Evolutionary conservation across 1,284 basidiomycete species (phyloP).

Genomic region (Pseudozyma hubeiensis): DNA sequence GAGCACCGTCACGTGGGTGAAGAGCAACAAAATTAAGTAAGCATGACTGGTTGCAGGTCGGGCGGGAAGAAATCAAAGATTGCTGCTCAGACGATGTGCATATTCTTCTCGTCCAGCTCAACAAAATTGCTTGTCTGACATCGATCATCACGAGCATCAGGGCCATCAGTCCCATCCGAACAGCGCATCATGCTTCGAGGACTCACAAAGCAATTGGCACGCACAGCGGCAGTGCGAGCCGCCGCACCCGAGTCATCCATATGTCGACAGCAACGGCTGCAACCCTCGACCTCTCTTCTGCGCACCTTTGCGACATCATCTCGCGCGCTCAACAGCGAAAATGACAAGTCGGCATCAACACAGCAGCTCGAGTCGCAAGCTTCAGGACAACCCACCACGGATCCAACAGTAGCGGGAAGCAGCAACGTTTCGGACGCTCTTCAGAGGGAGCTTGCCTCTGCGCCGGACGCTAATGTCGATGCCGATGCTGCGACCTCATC

Average conservation of each 20-base stretch:
- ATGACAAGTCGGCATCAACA: constrained; percentile 27
- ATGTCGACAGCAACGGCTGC: neutral
- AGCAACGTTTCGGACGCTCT: constrained; percentile 37
- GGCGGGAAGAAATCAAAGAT: constrained; percentile 4
- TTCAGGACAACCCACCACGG: constrained; percentile 30
- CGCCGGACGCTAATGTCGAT: constrained; percentile 1
- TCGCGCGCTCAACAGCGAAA: constrained; percentile 10
- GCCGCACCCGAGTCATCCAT: constrained; percentile 10
- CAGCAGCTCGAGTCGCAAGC: constrained; percentile 34
- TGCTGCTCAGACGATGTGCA: neutral
- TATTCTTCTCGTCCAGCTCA: neutral
- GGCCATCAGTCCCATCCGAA: neutral
- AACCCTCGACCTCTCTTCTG: constrained; percentile 7
- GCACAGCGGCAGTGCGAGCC: constrained; percentile 6
- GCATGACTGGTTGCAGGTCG: constrained; percentile 1
- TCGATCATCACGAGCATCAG: neutral
- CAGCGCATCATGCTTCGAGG: constrained; percentile 18
- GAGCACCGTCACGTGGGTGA: neutral
- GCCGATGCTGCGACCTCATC: constrained; percentile 1
- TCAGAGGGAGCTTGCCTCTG: constrained; percentile 20
- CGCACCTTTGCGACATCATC: constrained; percentile 23
- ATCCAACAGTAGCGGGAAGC: constrained; percentile 25
- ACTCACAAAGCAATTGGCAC: constrained; percentile 8
- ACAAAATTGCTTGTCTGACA: neutral
- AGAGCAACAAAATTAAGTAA: neutral